phyloP scores from a whole-genome alignment of 2,329 filamentous ascomycete species.

The Cytospora mali region DNA sequence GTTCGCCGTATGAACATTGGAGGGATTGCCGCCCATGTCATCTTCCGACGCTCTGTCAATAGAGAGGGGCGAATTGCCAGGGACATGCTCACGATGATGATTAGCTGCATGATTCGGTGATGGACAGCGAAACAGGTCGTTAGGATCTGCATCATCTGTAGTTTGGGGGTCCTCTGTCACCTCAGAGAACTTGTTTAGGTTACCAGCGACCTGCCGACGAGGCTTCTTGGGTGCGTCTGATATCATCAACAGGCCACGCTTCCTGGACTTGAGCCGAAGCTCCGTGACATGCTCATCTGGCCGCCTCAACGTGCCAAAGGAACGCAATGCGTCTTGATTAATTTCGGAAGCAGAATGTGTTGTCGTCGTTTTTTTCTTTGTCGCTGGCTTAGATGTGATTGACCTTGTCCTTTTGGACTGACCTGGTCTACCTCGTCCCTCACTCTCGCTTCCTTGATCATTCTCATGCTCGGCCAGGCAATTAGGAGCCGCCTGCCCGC shows the following conservation, averaged over 20 bases:
- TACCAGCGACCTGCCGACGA: slow-evolving; percentile 18
- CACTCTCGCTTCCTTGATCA: not conserved
- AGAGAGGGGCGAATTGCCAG: not conserved
- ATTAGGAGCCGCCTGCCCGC: not conserved
- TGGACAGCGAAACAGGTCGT: slow-evolving; percentile 6
- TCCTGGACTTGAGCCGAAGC: slow-evolving; percentile 50
- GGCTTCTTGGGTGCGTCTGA: slow-evolving; percentile 39
- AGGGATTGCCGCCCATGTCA: not conserved
- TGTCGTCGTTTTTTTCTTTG: not conserved
- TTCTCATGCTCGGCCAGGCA: not conserved
- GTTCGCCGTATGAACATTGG: not conserved
- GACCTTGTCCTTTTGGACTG: slow-evolving; percentile 10
- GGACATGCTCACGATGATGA: not conserved
- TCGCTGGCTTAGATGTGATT: not conserved
- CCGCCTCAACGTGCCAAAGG: not conserved
- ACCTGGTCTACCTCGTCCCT: slow-evolving; percentile 3
- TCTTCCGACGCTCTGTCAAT: not conserved
- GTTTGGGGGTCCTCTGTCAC: not conserved
- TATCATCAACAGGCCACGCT: slow-evolving; percentile 52
- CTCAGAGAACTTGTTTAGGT: not conserved
- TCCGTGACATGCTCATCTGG: slow-evolving; percentile 43
- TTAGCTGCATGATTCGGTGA: not conserved
- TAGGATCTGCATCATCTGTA: not conserved
- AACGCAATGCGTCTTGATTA: not conserved
- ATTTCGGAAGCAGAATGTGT: no score